These are phyloP conservation scores for Penicillium paneum DNA, from an alignment of 2,329 filamentous ascomycete genomes.

Conservation along the genomic window DNA sequence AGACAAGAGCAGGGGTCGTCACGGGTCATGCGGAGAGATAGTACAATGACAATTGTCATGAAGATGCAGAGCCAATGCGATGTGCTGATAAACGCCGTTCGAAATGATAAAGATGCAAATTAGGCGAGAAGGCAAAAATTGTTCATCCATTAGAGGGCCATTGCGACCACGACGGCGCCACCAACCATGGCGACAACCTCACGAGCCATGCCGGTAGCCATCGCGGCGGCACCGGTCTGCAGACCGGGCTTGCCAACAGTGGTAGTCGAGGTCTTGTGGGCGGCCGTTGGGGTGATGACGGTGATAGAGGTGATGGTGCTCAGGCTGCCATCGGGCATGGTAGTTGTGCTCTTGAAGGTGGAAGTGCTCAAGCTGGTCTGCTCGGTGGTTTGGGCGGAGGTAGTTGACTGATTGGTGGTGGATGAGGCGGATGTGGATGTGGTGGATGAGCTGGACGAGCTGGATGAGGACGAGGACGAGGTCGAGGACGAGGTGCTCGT, in stretches of 20 bases:
- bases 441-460: constrained; percentile 10
- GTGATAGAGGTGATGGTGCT: constrained; percentile 47
- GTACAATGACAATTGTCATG: constrained; percentile 19
- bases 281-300: constrained; percentile 39
- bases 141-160: constrained; percentile 32
- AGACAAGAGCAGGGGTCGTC: constrained; percentile 21
- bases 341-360: constrained; percentile 42
- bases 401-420: constrained; percentile 10
- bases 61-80: constrained; percentile 15
- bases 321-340: constrained; percentile 40
- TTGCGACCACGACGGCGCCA: constrained; percentile 40
- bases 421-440: constrained; percentile 9
- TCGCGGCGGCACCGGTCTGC: constrained; percentile 36
- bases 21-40: constrained; percentile 17
- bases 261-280: constrained; percentile 19
- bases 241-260: constrained; percentile 34
- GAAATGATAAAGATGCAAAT: background rate
- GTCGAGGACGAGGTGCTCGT: constrained; percentile 8
- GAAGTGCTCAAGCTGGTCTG: constrained; percentile 36
- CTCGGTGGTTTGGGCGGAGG: constrained; percentile 23
- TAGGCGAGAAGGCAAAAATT: background rate
- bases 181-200: constrained; percentile 42
- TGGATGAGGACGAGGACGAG: background rate
- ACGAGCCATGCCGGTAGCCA: constrained; percentile 29
- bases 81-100: constrained; percentile 7